Evolutionary conservation across 2,329 filamentous ascomycete species (phyloP).

Genomic region (Diaporthe eres): DNA sequence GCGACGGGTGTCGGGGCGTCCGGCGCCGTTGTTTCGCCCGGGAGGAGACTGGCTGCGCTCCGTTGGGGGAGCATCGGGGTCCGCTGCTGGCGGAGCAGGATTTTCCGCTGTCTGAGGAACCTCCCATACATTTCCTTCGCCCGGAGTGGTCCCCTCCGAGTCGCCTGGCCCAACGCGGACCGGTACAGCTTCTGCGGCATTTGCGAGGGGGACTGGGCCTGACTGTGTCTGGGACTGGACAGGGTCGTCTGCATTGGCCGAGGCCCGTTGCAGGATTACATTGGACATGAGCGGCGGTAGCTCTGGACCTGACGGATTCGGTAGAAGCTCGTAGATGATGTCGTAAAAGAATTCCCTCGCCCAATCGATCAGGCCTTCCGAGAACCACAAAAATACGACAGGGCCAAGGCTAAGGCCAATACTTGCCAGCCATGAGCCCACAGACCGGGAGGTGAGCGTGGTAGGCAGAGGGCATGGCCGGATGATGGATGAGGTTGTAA

Average conservation of each 20-base stretch:
- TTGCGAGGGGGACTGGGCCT: slow-evolving; percentile 4
- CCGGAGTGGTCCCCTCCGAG: not conserved
- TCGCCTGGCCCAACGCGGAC: slow-evolving; percentile 12
- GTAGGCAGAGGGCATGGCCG: slow-evolving; percentile 59
- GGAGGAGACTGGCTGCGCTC: slow-evolving; percentile 31
- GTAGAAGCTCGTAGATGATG: slow-evolving; percentile 32
- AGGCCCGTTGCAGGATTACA: slow-evolving; percentile 13
- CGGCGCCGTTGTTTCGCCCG: slow-evolving; percentile 6
- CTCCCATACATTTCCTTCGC: slow-evolving; percentile 34
- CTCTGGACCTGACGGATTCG: slow-evolving; percentile 35
- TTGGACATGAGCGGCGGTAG: slow-evolving; percentile 8
- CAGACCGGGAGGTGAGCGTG: slow-evolving; percentile 54
- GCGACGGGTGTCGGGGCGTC: slow-evolving; percentile 32
- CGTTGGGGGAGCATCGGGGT: not conserved
- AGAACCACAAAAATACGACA: slow-evolving; percentile 60
- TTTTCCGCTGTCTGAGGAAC: slow-evolving; percentile 23
- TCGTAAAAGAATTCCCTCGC: slow-evolving; percentile 43
- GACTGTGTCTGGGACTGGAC: slow-evolving; percentile 21
- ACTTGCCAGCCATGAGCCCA: slow-evolving; percentile 60
- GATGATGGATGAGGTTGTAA: slow-evolving; percentile 65
- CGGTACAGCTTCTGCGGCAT: slow-evolving; percentile 8
- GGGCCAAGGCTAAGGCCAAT: slow-evolving; percentile 61
- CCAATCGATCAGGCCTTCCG: slow-evolving; percentile 22
- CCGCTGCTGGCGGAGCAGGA: not conserved
- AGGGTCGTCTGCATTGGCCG: slow-evolving; percentile 25